Conservation (phyloP, 495 filamentous ascomycete genomes). For the Niebla homalea region DNA sequence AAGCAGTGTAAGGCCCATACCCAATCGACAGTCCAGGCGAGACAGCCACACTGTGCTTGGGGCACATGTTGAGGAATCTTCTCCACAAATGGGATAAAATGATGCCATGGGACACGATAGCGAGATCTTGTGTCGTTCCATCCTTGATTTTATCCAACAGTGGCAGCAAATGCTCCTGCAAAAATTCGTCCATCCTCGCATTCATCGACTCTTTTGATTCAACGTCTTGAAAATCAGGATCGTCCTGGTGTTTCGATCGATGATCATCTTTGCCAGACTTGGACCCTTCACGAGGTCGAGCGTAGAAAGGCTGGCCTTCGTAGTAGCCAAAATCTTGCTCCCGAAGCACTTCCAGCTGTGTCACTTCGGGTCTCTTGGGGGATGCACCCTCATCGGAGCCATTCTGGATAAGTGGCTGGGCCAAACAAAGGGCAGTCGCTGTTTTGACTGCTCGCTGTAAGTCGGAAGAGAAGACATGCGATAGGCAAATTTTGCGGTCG, state of each 20-base stretch:
- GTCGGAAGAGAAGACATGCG: slow-evolving; percentile 66
- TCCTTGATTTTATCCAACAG: slow-evolving; percentile 29
- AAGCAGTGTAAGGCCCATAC: slow-evolving; percentile 8
- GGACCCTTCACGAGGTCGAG: slow-evolving; percentile 9
- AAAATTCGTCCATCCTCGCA: slow-evolving; percentile 44
- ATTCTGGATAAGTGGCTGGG: slow-evolving; percentile 24
- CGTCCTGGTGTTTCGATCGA: slow-evolving; percentile 15
- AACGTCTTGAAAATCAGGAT: slow-evolving; percentile 32
- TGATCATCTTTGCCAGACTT: slow-evolving; percentile 15
- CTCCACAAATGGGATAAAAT: slow-evolving; percentile 57
- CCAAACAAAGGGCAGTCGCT: slow-evolving; percentile 46
- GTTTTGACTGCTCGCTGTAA: slow-evolving; percentile 61
- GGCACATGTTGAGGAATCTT: slow-evolving; percentile 42
- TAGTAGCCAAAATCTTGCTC: slow-evolving; percentile 62
- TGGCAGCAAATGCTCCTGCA: slow-evolving; percentile 46
- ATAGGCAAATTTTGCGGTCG: slow-evolving; percentile 30
- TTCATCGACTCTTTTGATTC: slow-evolving; percentile 56
- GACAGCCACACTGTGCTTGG: slow-evolving; percentile 25
- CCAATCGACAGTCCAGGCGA: slow-evolving; percentile 13
- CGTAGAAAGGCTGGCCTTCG: slow-evolving; percentile 44
- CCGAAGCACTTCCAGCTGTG: slow-evolving; percentile 40
- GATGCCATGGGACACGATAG: slow-evolving; percentile 69
- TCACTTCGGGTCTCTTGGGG: slow-evolving; percentile 22
- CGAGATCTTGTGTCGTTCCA: slow-evolving; percentile 28
- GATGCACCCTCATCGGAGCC: background rate